Evolutionary conservation across 1,284 basidiomycete species (phyloP).

Genomic region (Ceratobasidium sp.): DNA sequence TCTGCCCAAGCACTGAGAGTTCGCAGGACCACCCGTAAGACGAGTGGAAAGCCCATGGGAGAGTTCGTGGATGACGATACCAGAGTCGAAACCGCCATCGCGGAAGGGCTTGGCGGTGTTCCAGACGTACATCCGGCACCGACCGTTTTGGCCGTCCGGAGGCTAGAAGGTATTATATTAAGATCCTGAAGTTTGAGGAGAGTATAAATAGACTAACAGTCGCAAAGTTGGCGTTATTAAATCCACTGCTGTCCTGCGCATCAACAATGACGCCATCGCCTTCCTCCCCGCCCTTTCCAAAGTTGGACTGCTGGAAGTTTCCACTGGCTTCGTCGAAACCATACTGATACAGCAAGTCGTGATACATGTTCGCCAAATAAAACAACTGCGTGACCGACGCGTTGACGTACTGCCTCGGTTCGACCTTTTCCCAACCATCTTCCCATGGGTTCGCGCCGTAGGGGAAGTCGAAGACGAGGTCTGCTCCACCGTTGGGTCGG

Average conservation of each 20-base stretch:
- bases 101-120: constrained; percentile 63
- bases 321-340: constrained; percentile 66
- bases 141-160: constrained; percentile 61
- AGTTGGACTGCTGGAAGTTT: constrained; percentile 70
- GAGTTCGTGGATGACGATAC: constrained; percentile 62
- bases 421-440: constrained; percentile 66
- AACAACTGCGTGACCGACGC: constrained; percentile 89
- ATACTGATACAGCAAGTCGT: constrained; percentile 62
- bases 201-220: constrained; percentile 53
- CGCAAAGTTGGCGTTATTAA: constrained; percentile 66
- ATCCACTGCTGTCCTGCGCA: constrained; percentile 66
- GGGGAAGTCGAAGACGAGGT: constrained; percentile 75
- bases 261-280: constrained; percentile 67
- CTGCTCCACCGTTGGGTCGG: constrained; percentile 76
- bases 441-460: constrained; percentile 72
- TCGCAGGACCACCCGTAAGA: constrained; percentile 67
- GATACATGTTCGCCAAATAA: constrained; percentile 73
- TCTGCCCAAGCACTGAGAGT: constrained; percentile 65
- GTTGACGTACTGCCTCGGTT: constrained; percentile 87
- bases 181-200: neutral
- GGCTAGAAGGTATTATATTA: constrained; percentile 61
- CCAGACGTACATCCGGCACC: constrained; percentile 70
- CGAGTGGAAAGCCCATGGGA: constrained; percentile 68
- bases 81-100: constrained; percentile 66
- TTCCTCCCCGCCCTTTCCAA: constrained; percentile 63